Percentiles rank a stretch among this genome's conserved stretches.
These are phyloP conservation scores for Gonapodya prolifera DNA, from an alignment of 192 early-diverging fungal species.

Conservation along the genomic window DNA sequence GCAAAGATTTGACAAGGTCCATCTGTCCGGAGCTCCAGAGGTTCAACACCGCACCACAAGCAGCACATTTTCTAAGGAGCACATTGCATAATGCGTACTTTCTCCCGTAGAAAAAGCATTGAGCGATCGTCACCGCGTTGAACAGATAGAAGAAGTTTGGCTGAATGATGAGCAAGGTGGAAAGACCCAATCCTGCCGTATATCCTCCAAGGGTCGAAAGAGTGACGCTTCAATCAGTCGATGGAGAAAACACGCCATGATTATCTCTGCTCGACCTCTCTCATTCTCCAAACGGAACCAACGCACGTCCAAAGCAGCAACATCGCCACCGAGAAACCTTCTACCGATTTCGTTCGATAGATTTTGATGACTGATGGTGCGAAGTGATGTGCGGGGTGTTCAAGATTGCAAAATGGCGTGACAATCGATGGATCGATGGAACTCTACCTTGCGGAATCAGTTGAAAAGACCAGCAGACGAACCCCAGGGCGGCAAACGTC, in stretches of 20 bases:
- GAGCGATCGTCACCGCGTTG: background rate
- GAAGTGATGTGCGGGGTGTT: background rate
- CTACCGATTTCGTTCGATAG: background rate
- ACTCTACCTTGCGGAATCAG: background rate
- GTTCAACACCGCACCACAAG: background rate
- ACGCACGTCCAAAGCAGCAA: background rate
- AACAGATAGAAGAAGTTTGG: background rate
- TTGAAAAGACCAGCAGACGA: background rate
- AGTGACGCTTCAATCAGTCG: background rate
- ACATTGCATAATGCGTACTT: background rate
- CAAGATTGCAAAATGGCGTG: background rate
- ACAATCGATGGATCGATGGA: background rate
- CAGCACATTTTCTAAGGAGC: too few species aligned
- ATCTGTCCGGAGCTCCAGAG: background rate
- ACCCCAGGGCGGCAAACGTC: background rate
- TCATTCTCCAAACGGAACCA: too few species aligned
- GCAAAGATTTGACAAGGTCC: background rate
- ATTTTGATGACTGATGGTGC: background rate
- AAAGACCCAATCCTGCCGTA: background rate
- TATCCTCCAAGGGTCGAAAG: background rate
- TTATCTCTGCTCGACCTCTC: too few species aligned
- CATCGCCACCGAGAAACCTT: background rate
- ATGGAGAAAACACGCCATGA: too few species aligned
- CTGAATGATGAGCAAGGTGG: background rate
- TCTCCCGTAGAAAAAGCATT: background rate